Conservation (phyloP, 1,139 yeast species). For the Yamadazyma jaroonii region DNA sequence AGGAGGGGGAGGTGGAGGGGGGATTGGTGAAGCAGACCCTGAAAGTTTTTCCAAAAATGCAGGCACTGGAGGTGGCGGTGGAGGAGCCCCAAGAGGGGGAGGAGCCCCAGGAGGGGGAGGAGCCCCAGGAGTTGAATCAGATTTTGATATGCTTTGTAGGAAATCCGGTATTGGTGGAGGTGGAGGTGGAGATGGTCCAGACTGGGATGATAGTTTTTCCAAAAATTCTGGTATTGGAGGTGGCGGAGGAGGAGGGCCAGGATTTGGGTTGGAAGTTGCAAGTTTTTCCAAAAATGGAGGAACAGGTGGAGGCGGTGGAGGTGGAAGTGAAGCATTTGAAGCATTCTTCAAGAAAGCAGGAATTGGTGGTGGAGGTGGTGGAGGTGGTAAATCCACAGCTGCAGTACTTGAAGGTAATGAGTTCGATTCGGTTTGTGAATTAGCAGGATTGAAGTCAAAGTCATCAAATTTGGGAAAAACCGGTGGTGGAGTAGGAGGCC, state of each 20-base stretch:
- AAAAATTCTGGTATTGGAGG: conserved; percentile 20
- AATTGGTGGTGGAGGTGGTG: conserved; percentile 26
- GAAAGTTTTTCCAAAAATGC: conserved; percentile 2
- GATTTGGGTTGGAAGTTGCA: conserved; percentile 4
- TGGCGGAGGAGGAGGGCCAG: conserved; percentile 23
- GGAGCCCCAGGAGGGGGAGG: conserved; percentile 11
- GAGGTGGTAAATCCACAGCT: conserved; percentile 8
- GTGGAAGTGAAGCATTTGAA: conserved; percentile 13
- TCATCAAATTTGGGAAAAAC: conserved; percentile 6
- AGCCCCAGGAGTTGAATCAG: conserved; percentile 7
- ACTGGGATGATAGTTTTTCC: conserved; percentile 2
- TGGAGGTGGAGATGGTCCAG: conserved; percentile 17
- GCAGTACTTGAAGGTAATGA: neutral
- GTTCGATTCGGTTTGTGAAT: no score
- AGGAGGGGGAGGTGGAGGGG: conserved; percentile 18
- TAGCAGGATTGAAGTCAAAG: neutral
- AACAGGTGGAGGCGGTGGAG: conserved; percentile 20
- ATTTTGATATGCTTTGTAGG: conserved; percentile 5
- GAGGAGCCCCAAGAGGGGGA: conserved; percentile 15
- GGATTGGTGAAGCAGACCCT: conserved; percentile 22
- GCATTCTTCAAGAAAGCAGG: conserved; percentile 17
- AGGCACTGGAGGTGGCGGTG: conserved; percentile 18
- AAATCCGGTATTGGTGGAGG: conserved; percentile 28
- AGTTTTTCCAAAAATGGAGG: conserved; percentile 4
- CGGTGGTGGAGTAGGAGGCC: conserved; percentile 22